Evolutionary conservation across 768 basidiomycete genomes (phyloP), one percentile per base, ranked within the genome.

Genomic region (Cystobasidium onofrii): DNA sequence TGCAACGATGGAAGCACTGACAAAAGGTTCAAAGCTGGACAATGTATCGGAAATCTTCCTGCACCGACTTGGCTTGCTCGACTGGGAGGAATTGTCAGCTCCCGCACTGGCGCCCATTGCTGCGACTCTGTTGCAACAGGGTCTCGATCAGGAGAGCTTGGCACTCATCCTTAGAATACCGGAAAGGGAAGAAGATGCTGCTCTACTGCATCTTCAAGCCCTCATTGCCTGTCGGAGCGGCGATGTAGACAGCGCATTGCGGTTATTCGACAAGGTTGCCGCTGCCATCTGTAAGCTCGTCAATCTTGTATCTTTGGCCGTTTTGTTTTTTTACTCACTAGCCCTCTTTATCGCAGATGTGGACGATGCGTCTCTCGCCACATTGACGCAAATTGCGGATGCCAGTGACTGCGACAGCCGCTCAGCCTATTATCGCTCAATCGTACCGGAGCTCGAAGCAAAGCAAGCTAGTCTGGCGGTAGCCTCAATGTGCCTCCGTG

Each of bases 161-260:
- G 7, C 33, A 9, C 20, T 71, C 17, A n/a, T 71, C 25, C 20
- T 7, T 10, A 55, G 52, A 25, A 20, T 33, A 7, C 54, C 69
- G 23, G 69, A 71, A 34, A 12, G 34, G 29, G 69, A 55, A 25
- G 69, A 71, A 61, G 69, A 71, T 29, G 54, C 69, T 7, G 69
- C 36, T 20, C 36, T 71, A 7, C 27, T 71, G 55, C 69, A 71
- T 71, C 25, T 57, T 7, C 18, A 36, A n/a, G 69, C 50, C 18
- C 1, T 36, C 10, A 71, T 71, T 3, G 44, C 36, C 15, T 52
- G 50, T 18, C 3, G 39, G 33, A 29, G 33, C 2, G 69, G 69
- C 9, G 25, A 71, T 18, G 20, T 36, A 1, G 52, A 71, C 18
- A 15, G 23, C 15, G 69, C 69, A n/a, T 7, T 18, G 1, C 25